Evolutionary conservation across 805 yeast species (phyloP).

Genomic region (Debaryomyces prosopidis): DNA sequence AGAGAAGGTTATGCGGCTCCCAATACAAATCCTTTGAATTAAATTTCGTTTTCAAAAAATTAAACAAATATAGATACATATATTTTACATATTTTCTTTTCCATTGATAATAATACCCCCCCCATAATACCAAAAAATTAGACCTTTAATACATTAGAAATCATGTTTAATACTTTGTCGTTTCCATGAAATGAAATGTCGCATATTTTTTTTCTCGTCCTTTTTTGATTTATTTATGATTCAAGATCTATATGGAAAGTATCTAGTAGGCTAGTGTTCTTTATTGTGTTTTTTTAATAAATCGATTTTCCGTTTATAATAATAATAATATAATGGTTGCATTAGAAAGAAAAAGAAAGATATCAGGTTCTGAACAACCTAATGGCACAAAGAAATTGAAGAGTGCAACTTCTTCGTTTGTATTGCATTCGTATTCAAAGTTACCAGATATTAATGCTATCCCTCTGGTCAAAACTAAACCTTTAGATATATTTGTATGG

Average conservation of each 20-base stretch:
- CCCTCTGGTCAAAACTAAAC: constrained; percentile 39
- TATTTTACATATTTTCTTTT: neutral
- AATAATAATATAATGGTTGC: constrained; percentile 39
- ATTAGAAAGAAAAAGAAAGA: constrained; percentile 35
- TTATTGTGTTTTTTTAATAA: neutral
- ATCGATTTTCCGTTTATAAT: neutral
- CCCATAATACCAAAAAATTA: neutral
- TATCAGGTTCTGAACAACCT: constrained; percentile 12
- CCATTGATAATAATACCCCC: neutral
- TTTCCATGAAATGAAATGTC: too few species aligned
- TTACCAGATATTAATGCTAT: constrained; percentile 46
- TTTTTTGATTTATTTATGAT: too few species aligned
- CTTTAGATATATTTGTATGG: constrained; percentile 84
- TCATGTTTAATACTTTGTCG: too few species aligned
- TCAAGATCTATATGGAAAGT: too few species aligned
- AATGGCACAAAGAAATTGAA: constrained; percentile 23
- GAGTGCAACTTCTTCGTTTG: constrained; percentile 38
- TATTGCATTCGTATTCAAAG: constrained; percentile 49
- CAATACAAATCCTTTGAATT: constrained; percentile 34
- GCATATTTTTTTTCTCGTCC: too few species aligned
- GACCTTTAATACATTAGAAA: neutral
- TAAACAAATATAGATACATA: neutral
- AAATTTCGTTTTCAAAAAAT: neutral
- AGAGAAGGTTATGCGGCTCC: constrained; percentile 39
- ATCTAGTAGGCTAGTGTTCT: neutral